phyloP scores from a whole-genome alignment of 805 yeast species.

The Pichia membranifaciens region DNA sequence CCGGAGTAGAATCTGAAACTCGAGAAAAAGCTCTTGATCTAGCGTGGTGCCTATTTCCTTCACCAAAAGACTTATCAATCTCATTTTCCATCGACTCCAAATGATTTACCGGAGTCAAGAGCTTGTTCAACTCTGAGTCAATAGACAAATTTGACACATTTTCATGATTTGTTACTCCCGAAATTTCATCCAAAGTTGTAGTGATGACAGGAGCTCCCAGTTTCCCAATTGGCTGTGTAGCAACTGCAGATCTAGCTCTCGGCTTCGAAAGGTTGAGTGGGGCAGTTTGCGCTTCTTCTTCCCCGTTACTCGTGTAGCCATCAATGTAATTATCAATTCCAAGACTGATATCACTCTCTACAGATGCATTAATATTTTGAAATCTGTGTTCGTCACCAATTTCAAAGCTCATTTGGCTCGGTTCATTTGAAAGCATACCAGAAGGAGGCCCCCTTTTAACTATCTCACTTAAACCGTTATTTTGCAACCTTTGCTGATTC shows the following conservation, averaged over 20 bases:
- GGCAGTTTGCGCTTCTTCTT: constrained; percentile 9
- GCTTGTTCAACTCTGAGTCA: constrained; percentile 9
- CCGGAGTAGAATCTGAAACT: constrained; percentile 17
- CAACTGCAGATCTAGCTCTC: not conserved
- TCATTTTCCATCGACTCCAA: constrained; percentile 9
- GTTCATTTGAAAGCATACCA: constrained; percentile 3
- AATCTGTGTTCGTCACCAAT: constrained; percentile 8
- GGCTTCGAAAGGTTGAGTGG: constrained; percentile 7
- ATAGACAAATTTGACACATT: constrained; percentile 10
- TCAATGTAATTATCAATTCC: constrained; percentile 6
- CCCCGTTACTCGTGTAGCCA: constrained; percentile 7
- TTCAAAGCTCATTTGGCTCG: constrained; percentile 13
- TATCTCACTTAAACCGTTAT: not conserved
- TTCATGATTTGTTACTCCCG: not conserved
- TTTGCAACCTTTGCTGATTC: no score
- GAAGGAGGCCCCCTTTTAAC: constrained; percentile 9
- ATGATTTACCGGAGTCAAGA: not conserved
- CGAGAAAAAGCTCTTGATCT: constrained; percentile 30
- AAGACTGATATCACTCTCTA: constrained; percentile 4
- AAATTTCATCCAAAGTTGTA: not conserved
- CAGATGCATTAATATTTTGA: not conserved
- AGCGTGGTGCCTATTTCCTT: constrained; percentile 9
- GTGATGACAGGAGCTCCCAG: not conserved
- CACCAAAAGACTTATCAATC: not conserved
- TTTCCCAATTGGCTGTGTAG: not conserved